Evolutionary conservation across 345 rosid species (phyloP).

Genomic region (Erodium maritimum): DNA sequence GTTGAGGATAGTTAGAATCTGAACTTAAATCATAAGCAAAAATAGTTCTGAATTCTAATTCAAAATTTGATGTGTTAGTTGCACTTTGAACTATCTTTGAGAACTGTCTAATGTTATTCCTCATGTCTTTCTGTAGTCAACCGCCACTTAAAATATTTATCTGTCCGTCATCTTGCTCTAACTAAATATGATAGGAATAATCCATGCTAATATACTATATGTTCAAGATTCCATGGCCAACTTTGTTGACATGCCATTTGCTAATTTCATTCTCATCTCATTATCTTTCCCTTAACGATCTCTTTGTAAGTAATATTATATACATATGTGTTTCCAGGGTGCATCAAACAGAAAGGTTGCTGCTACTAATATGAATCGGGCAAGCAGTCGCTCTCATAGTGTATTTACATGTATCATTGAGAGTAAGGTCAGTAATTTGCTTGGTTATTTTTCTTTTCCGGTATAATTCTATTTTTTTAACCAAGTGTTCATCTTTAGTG

Average conservation of each 20-base stretch:
- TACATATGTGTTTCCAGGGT: slow-evolving; percentile 42
- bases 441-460: neutral
- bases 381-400: slow-evolving; percentile 98
- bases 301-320: neutral
- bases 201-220: neutral
- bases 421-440: slow-evolving; percentile 50
- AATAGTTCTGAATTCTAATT: too few species aligned
- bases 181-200: too few species aligned
- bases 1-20: too few species aligned
- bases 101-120: too few species aligned
- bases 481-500: slow-evolving; percentile 36
- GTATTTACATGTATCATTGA: slow-evolving; percentile 93
- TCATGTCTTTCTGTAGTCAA: too few species aligned
- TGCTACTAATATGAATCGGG: slow-evolving; percentile 93
- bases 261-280: neutral
- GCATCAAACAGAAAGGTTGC: slow-evolving; percentile 97
- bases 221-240: too few species aligned
- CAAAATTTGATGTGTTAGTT: too few species aligned
- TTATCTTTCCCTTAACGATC: too few species aligned
- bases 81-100: too few species aligned
- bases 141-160: too few species aligned
- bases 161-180: neutral
- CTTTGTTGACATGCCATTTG: too few species aligned
- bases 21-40: too few species aligned
- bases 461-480: slow-evolving; percentile 7